Conservation (phyloP, 257 asterid species). For the Euphrasia confusa region DNA sequence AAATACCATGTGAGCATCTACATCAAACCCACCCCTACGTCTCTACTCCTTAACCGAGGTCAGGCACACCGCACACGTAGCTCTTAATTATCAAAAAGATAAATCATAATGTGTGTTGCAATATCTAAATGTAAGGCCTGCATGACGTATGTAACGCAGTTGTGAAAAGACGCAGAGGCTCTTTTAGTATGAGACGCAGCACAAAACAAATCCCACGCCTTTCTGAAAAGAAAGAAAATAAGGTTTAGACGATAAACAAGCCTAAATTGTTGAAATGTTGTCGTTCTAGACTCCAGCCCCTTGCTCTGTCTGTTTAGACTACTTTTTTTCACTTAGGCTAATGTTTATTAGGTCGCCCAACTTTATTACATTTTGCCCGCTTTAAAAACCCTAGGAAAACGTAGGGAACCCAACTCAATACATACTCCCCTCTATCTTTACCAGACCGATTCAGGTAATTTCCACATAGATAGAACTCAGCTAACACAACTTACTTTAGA, state of each 20-base stretch:
- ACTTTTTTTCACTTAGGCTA: not conserved
- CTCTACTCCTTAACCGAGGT: not conserved
- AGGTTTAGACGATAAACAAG: not conserved
- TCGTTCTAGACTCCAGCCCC: not conserved
- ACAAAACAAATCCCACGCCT: not conserved
- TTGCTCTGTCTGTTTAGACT: not conserved
- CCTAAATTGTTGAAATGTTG: not conserved
- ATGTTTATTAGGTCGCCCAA: not conserved
- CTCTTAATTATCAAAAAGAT: not conserved
- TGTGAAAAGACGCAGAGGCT: not conserved
- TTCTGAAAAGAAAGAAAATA: not conserved
- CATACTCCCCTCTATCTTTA: not conserved
- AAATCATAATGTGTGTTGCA: constrained; percentile 3
- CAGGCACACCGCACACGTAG: not conserved
- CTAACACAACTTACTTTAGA: not conserved
- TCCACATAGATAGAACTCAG: not conserved
- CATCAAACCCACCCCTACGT: not conserved
- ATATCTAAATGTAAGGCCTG: not conserved
- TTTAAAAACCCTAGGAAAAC: no score
- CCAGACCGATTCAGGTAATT: not conserved
- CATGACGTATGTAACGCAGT: not conserved
- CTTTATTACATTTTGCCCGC: not conserved
- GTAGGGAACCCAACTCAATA: no score
- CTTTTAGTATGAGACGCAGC: not conserved
- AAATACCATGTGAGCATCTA: not conserved